Percentiles rank a stretch among this genome's conserved stretches.
Evolutionary conservation across 139 green algal species (phyloP).

Genomic region (Coccomyxa sp.): DNA sequence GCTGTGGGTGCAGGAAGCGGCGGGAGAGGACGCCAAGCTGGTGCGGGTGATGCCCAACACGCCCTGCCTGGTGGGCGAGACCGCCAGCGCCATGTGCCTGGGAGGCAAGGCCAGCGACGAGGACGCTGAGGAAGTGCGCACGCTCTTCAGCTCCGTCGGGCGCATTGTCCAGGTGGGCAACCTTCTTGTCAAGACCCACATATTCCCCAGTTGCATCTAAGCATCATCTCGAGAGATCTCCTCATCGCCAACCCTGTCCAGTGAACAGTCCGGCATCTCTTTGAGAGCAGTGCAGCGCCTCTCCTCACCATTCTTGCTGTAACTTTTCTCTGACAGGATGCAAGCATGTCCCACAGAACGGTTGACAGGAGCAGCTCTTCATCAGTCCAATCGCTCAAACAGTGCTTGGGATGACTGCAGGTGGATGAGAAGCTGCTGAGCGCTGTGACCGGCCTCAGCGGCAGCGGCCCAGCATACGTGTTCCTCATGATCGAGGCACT

Average conservation of each 20-base stretch:
- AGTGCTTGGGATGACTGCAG: too few relatives aligned
- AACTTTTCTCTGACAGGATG: too few relatives aligned
- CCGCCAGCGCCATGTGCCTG: slow-evolving; percentile 84
- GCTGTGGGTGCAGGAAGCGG: slow-evolving; percentile 59
- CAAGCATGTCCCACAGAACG: too few relatives aligned
- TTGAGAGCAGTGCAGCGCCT: too few relatives aligned
- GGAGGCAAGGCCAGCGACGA: slow-evolving; percentile 40
- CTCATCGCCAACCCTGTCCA: too few relatives aligned
- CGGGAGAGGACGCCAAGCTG: slow-evolving; percentile 47
- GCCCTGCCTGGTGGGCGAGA: slow-evolving; percentile 89
- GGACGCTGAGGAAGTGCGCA: slow-evolving; percentile 60
- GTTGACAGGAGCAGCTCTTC: too few relatives aligned
- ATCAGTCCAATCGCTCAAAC: too few relatives aligned
- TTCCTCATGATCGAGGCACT: slow-evolving; percentile 97
- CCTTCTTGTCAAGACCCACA: too few relatives aligned
- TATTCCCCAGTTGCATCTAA: too few relatives aligned
- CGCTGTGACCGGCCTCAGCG: slow-evolving; percentile 90
- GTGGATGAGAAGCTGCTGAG: slow-evolving; percentile 86
- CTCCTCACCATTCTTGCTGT: too few relatives aligned
- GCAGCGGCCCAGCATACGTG: slow-evolving; percentile 90
- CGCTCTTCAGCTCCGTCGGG: slow-evolving; percentile 72
- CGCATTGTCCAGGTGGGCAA: slow-evolving; percentile 48
- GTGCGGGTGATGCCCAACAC: slow-evolving; percentile 99
- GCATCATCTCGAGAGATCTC: too few relatives aligned
- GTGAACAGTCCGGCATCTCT: neutral